A percentile compares a stretch with the other conserved stretches of the same genome.
Conservation (phyloP, 1,284 basidiomycete genomes). For the Marasmius tenuissimus region DNA sequence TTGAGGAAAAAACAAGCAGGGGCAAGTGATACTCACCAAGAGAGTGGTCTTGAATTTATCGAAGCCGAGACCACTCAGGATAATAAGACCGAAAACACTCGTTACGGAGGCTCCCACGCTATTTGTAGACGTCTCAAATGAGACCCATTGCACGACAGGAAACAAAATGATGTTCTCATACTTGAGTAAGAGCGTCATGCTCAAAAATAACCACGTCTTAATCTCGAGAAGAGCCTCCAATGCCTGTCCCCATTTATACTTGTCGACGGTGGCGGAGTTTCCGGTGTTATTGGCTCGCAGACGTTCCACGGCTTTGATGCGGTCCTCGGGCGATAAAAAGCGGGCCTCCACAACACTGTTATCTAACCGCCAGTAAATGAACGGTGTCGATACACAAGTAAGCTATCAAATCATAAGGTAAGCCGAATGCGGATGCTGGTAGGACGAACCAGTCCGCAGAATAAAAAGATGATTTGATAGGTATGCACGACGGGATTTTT, state of each 20-base stretch:
- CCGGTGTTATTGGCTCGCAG: conserved; percentile 17
- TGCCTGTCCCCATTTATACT: conserved; percentile 16
- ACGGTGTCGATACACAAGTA: not conserved
- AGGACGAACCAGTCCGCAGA: conserved; percentile 10
- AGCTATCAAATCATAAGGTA: not conserved
- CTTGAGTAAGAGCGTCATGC: conserved; percentile 17
- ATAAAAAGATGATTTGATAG: conserved; percentile 16
- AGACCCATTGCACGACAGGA: not conserved
- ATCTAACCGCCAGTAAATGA: conserved; percentile 13
- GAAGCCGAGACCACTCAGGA: conserved; percentile 16
- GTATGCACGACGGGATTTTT: conserved; percentile 5
- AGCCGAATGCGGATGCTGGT: not conserved
- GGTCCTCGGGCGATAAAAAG: conserved; percentile 16
- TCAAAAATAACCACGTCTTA: conserved; percentile 16
- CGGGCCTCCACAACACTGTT: conserved; percentile 14
- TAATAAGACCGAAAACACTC: conserved; percentile 16
- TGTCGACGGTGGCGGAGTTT: conserved; percentile 7
- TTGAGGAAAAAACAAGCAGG: too few relatives aligned
- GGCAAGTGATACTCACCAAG: not conserved
- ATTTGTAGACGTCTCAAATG: not conserved
- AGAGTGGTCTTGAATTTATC: conserved; percentile 15
- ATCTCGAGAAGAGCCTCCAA: conserved; percentile 8
- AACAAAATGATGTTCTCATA: conserved; percentile 1
- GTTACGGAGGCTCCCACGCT: conserved; percentile 17
- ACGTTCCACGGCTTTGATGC: conserved; percentile 16